phyloP scores from a whole-genome alignment of 116 monocot species.

The Papilionanthe hybrid region DNA sequence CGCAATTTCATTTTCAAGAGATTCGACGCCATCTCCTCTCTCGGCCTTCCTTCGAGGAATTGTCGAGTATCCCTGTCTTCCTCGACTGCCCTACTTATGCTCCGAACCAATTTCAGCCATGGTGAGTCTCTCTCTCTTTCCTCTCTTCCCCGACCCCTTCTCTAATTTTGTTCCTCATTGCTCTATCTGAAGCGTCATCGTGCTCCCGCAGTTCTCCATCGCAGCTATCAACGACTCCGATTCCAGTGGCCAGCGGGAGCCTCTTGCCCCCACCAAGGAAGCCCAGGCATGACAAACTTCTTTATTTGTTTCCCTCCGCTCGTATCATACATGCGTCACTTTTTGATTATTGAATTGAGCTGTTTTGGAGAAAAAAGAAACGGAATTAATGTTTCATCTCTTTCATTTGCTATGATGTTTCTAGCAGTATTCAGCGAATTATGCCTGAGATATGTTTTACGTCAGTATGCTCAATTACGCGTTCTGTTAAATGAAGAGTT shows the following conservation, averaged over 20 bases:
- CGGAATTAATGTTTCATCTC: background rate
- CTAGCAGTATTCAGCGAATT: too few species aligned
- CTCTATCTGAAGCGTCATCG: background rate
- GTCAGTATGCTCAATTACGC: background rate
- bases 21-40: background rate
- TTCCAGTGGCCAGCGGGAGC: constrained; percentile 63
- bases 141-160: too few species aligned
- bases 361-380: too few species aligned
- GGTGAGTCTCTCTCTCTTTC: constrained; percentile 3
- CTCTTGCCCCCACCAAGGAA: constrained; percentile 95
- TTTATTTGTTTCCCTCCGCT: background rate
- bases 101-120: constrained; percentile 3
- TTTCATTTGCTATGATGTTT: background rate
- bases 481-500: background rate
- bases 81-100: background rate
- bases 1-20: background rate
- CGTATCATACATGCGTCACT: background rate
- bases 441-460: background rate
- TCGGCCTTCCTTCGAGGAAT: background rate
- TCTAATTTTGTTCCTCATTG: background rate
- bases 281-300: constrained; percentile 40
- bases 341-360: background rate
- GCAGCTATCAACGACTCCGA: constrained; percentile 90
- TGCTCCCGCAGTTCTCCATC: constrained; percentile 67
- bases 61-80: background rate